Evolutionary conservation across 768 basidiomycete genomes (phyloP).

Genomic region (Mycena rebaudengoi): DNA sequence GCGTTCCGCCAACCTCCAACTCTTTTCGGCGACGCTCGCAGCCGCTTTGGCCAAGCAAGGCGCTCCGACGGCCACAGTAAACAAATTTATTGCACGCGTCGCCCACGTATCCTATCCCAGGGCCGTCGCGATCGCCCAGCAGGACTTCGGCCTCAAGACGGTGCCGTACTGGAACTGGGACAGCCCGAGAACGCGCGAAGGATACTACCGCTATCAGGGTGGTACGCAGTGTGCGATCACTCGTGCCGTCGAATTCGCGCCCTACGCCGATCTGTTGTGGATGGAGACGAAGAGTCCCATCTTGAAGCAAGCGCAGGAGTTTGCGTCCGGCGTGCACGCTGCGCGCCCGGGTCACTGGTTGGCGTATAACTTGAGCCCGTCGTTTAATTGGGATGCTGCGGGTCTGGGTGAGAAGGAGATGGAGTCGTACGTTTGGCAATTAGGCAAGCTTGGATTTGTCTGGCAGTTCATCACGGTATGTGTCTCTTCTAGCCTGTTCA

Average conservation of each 20-base stretch:
- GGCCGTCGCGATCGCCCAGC: constrained; percentile 79
- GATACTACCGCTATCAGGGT: constrained; percentile 97
- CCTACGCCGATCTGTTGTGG: constrained; percentile 92
- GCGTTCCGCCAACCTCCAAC: constrained; percentile 74
- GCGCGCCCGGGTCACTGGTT: constrained; percentile 92
- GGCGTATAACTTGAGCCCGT: constrained; percentile 94
- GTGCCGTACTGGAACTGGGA: constrained; percentile 97
- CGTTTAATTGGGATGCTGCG: constrained; percentile 95
- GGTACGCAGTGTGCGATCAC: constrained; percentile 95
- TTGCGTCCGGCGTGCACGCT: constrained; percentile 86
- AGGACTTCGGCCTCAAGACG: constrained; percentile 75
- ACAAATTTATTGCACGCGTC: constrained; percentile 70
- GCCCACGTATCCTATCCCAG: constrained; percentile 73
- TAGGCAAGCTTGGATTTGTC: constrained; percentile 95
- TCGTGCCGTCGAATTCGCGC: constrained; percentile 92
- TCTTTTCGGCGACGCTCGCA: constrained; percentile 79
- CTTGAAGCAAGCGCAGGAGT: constrained; percentile 89
- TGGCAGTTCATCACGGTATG: constrained; percentile 99
- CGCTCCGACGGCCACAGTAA: constrained; percentile 53
- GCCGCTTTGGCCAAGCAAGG: constrained; percentile 72
- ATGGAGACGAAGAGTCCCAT: constrained; percentile 99
- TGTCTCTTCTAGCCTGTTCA: constrained; percentile 10
- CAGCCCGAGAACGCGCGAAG: constrained; percentile 91
- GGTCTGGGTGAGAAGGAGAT: constrained; percentile 88
- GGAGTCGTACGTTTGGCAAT: constrained; percentile 89